Evolutionary conservation across 768 basidiomycete genomes (phyloP), one percentile per base, ranked within the genome.

Genomic region (Kondoa subrosea): DNA sequence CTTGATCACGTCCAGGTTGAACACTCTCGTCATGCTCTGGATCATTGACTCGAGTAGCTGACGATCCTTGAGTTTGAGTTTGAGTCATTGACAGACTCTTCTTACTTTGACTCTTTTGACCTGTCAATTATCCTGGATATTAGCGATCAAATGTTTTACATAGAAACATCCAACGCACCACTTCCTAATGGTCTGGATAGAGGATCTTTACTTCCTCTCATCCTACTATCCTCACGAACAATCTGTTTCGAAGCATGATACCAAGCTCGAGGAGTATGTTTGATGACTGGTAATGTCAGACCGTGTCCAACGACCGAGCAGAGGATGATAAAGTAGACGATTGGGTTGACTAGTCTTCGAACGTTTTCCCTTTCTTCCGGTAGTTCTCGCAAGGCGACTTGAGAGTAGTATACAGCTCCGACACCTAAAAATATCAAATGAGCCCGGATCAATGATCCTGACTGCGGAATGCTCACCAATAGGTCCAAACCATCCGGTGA

Each of bases 281-380:
- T 50, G 40, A 50, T 21, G 21, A 21, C 21, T 8, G 40, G 40
- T 50, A 50, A 50, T 50, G 40, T 50, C 40, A 50, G 8, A 21
- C 40, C 40, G 21, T 50, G 40, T 8, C 8, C 40, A 8, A 50
- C 40, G 40, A 50, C 40, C 12, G 40, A 50, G 21, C 40, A 85
- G 8, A 97, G 81, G 1, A 97, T 92, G 83, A 96, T 85, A 77
- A 96, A 96, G 0, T 87, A 85, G 15, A 91, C 87, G 27, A 79
- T 73, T 14, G 79, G 79, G 15, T 67, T 67, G 68, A 77, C 73
- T 58, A 75, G 61, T 15, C 72, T 56, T 26, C 77, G 72, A 0
- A 78, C 70, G 12, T 72, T 72, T 4, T 66, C 68, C 3, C 76
- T 71, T 4, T 77, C 75, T 21, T 76, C 76, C 0, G 79, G 78